Evolutionary conservation across 768 basidiomycete species (phyloP).

Genomic region (Lenzites betulinus): DNA sequence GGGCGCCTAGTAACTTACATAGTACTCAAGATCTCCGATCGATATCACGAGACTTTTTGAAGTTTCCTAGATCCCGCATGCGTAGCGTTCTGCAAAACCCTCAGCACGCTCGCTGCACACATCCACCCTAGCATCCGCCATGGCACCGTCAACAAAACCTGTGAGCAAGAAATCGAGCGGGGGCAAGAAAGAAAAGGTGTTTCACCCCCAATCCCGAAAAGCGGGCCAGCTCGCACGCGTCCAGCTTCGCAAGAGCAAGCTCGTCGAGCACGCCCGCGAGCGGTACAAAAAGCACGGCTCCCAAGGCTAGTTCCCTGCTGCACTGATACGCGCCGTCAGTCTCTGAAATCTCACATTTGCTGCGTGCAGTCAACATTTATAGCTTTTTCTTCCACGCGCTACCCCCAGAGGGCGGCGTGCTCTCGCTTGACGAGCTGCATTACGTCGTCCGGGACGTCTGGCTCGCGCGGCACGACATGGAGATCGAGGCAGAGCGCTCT

Average conservation of each 20-base stretch:
- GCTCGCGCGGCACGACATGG: slow-evolving; percentile 71
- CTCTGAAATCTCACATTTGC: not conserved
- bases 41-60: too few relatives aligned
- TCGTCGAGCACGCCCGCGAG: slow-evolving; percentile 56
- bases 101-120: not conserved
- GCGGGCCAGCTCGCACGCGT: slow-evolving; percentile 72
- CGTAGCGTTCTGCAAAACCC: too few relatives aligned
- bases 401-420: slow-evolving; percentile 54
- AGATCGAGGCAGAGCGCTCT: slow-evolving; percentile 60
- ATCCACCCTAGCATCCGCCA: not conserved
- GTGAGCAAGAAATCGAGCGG: slow-evolving; percentile 26
- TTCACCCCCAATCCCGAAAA: slow-evolving; percentile 84
- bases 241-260: slow-evolving; percentile 67
- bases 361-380: slow-evolving; percentile 60
- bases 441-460: slow-evolving; percentile 63
- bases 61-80: too few relatives aligned
- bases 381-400: slow-evolving; percentile 76
- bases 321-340: too few relatives aligned
- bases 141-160: slow-evolving; percentile 37
- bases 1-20: too few relatives aligned
- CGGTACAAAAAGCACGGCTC: slow-evolving; percentile 57
- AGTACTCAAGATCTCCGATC: too few relatives aligned
- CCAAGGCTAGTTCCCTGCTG: slow-evolving; percentile 44
- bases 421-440: slow-evolving; percentile 70
- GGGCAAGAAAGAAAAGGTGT: slow-evolving; percentile 73